Base-by-base conservation (phyloP, 331 rosid genomes). In the Stylosanthes scabra region DNA sequence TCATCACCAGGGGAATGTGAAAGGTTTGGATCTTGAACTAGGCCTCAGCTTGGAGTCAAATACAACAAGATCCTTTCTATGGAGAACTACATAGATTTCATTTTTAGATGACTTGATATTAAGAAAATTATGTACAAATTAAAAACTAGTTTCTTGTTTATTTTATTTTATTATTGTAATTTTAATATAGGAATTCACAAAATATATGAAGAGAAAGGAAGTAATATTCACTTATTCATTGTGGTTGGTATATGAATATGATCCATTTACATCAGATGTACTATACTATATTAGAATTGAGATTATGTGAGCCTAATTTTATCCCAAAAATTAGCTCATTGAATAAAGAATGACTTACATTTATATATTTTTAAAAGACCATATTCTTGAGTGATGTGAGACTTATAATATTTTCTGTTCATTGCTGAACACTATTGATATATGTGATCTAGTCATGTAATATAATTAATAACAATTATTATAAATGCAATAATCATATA, bases 1-100 rank as follows among this genome's bases (percentile, higher is more conserved):
- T n/a, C 88, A 34, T 34, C 39, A 34, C 12, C 87, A 82, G 63
- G 74, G 69, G 66, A 89, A 88, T 71, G 54, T 12, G 66, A 94
- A 88, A 77, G 88, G 78, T 60, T 79, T 88, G 77, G 92, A 92
- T 88, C 91, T 92, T 82, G 89, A 88, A 64, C 67, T 92, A 74
- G 88, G 87, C 68, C 80, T 92, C 41, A 82, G 82, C 59, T 70
- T 83, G 85, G 58, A 84, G 14, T 65, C 93, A 13, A 72, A 83
- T 34, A 68, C 85, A 52, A 52, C 85, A 52, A 52, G 25, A 72
- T 82, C 83, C 80, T 80, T 82, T 10, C 47, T 85, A 15, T 81
- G 85, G 51, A 83, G 87, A 84, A 47, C 25, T 20, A 20, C 63
- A 41, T 75, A 69, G 13, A 34, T 34, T 34, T 34, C 4, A 4